A percentile compares a stretch with the other conserved stretches of the same genome.
Conservation (phyloP, 2,329 filamentous ascomycete species). For the Aspergillus sojae region DNA sequence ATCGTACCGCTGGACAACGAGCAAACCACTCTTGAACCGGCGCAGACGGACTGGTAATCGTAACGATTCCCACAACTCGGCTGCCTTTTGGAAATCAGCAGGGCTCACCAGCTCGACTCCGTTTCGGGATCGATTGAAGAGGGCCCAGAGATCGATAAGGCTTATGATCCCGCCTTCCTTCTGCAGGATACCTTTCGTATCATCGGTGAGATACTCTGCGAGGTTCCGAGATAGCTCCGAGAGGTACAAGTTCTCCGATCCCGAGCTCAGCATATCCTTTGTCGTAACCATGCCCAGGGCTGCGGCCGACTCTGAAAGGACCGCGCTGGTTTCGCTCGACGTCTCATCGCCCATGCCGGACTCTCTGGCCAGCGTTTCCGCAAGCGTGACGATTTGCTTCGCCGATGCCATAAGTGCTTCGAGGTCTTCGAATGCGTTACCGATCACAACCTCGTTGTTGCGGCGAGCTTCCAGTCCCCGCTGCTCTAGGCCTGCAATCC, state of each 20-base stretch:
- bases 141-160: slow-evolving; percentile 87
- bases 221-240: slow-evolving; percentile 83
- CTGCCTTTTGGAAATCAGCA: slow-evolving; percentile 86
- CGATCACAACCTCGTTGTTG: slow-evolving; percentile 92
- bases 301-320: slow-evolving; percentile 79
- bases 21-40: slow-evolving; percentile 88
- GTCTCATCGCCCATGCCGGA: slow-evolving; percentile 60
- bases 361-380: slow-evolving; percentile 80
- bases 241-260: slow-evolving; percentile 81
- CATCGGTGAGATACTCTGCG: slow-evolving; percentile 87
- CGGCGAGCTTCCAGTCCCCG: slow-evolving; percentile 80
- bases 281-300: slow-evolving; percentile 90
- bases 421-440: slow-evolving; percentile 91
- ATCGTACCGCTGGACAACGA: slow-evolving; percentile 87
- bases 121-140: slow-evolving; percentile 90
- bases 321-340: slow-evolving; percentile 69
- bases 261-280: slow-evolving; percentile 86
- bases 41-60: slow-evolving; percentile 83
- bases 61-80: slow-evolving; percentile 82
- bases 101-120: slow-evolving; percentile 94
- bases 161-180: slow-evolving; percentile 86
- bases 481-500: slow-evolving; percentile 90
- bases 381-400: slow-evolving; percentile 91
- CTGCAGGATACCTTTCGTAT: slow-evolving; percentile 74
- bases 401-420: slow-evolving; percentile 97